phyloP scores from a whole-genome alignment of 2,329 filamentous ascomycete species.

The Fusarium odoratissimum region DNA sequence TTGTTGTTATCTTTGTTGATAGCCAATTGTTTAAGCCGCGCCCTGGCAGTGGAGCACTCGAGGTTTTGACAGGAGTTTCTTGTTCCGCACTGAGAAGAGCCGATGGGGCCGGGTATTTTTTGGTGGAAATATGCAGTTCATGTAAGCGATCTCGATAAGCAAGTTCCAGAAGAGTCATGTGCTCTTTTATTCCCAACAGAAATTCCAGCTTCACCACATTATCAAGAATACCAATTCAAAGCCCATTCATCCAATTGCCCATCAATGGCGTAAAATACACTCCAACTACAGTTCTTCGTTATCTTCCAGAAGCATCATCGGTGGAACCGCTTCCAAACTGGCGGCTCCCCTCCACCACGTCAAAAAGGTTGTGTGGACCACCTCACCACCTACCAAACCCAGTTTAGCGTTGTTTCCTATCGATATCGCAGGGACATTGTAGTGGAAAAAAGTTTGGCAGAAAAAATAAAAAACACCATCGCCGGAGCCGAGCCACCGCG shows the following conservation, averaged over 20 bases:
- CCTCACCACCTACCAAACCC: constrained; percentile 3
- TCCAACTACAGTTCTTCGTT: not conserved
- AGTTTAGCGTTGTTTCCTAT: not conserved
- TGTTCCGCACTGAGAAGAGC: constrained; percentile 27
- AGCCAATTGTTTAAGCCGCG: constrained; percentile 10
- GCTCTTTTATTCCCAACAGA: not conserved
- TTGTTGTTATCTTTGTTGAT: not conserved
- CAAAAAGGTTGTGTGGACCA: constrained; percentile 13
- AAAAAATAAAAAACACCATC: constrained; percentile 8
- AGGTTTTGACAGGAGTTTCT: not conserved
- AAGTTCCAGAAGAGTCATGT: constrained; percentile 6
- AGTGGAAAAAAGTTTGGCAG: not conserved
- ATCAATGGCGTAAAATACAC: not conserved
- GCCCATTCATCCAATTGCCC: not conserved
- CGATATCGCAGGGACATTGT: not conserved
- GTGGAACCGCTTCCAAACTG: not conserved
- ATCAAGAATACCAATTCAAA: not conserved
- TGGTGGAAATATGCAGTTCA: constrained; percentile 3
- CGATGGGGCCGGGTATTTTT: constrained; percentile 1
- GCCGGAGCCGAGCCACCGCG: constrained; percentile 40
- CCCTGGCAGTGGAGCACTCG: constrained; percentile 21
- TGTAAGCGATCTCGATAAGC: constrained; percentile 35
- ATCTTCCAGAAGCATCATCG: not conserved
- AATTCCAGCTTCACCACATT: not conserved
- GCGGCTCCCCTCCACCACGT: constrained; percentile 2